A percentile compares a stretch with the other conserved stretches of the same genome.
phyloP scores from a whole-genome alignment of 2,329 filamentous ascomycete species.

The Elsinoe australis region DNA sequence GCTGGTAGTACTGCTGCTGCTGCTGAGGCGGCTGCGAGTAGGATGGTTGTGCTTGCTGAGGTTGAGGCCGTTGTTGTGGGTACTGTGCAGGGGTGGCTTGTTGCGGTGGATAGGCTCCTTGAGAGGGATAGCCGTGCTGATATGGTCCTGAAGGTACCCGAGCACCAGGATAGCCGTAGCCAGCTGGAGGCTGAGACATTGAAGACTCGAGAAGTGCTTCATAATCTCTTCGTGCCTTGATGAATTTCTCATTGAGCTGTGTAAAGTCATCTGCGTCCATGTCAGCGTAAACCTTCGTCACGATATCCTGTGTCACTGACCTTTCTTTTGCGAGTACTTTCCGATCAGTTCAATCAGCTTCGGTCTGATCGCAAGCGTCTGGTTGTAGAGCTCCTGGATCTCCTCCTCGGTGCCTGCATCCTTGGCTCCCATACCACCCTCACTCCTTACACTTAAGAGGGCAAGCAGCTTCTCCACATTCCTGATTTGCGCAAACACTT shows the following conservation, averaged over 20 bases:
- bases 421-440: constrained; percentile 56
- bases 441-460: constrained; percentile 70
- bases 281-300: constrained; percentile 24
- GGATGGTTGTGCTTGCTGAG: constrained; percentile 23
- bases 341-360: constrained; percentile 98
- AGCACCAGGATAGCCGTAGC: constrained; percentile 18
- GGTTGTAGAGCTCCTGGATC: constrained; percentile 84
- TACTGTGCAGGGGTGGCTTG: constrained; percentile 28
- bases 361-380: constrained; percentile 85
- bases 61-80: constrained; percentile 27
- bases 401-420: constrained; percentile 72
- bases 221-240: constrained; percentile 95
- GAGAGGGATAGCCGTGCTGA: constrained; percentile 46
- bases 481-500: constrained; percentile 69
- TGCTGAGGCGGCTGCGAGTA: constrained; percentile 26
- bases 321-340: constrained; percentile 99
- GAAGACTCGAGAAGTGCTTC: constrained; percentile 92
- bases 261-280: constrained; percentile 77
- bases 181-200: constrained; percentile 68
- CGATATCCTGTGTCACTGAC: constrained; percentile 39
- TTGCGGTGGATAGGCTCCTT: constrained; percentile 27
- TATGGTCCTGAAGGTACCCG: constrained; percentile 17
- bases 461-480: constrained; percentile 79
- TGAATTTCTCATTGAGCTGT: constrained; percentile 97
- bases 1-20: constrained; percentile 22